Conservation (phyloP, 306 rosid species). For the Cicer cuneatum region DNA sequence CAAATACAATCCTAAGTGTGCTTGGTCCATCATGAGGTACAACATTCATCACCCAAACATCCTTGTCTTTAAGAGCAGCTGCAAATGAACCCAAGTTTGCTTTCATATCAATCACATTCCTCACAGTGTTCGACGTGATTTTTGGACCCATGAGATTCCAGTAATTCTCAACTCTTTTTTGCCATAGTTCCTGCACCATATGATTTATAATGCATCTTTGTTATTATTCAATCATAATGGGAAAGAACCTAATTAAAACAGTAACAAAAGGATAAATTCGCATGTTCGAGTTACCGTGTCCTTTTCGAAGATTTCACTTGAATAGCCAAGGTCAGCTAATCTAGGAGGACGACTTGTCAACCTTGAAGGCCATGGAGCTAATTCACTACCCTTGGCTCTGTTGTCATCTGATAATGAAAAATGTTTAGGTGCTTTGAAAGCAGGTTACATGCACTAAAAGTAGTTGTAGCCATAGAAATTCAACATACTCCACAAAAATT, state of each 20-base stretch:
- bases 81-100: conserved; percentile 88
- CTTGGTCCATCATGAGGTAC: conserved; percentile 83
- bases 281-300: conserved; percentile 67
- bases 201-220: conserved; percentile 16
- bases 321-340: conserved; percentile 84
- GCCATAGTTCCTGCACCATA: conserved; percentile 78
- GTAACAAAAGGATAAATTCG: conserved; percentile 30
- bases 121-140: conserved; percentile 59
- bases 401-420: conserved; percentile 66
- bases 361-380: conserved; percentile 94
- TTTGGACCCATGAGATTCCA: conserved; percentile 77
- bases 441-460: conserved; percentile 20
- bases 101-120: conserved; percentile 97
- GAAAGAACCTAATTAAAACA: conserved; percentile 6
- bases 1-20: conserved; percentile 81
- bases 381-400: conserved; percentile 76
- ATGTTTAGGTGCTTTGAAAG: conserved; percentile 33
- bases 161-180: conserved; percentile 77
- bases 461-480: background rate
- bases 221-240: conserved; percentile 1
- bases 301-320: conserved; percentile 77
- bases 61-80: conserved; percentile 77
- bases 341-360: conserved; percentile 90
- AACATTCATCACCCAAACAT: conserved; percentile 97
- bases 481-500: too few species aligned